Conservation (phyloP, 2,329 filamentous ascomycete genomes). For the Pseudogymnoascus sp. region DNA sequence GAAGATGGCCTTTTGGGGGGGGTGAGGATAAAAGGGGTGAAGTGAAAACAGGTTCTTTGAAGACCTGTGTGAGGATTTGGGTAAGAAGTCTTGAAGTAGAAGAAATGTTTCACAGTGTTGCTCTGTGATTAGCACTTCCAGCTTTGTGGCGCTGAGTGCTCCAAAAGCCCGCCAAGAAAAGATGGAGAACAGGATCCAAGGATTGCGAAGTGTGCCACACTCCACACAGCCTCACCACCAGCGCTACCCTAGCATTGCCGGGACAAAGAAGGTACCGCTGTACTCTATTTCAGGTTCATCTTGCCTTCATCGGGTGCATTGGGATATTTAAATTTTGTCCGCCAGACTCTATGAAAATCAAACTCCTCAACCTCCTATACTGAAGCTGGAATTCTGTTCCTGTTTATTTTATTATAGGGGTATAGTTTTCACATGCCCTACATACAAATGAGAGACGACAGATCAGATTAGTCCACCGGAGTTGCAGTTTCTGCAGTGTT, state of each 20-base stretch:
- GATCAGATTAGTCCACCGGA: neutral
- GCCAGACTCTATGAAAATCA: neutral
- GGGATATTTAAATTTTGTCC: neutral
- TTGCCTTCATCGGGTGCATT: neutral
- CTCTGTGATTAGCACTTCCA: neutral
- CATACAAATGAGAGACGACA: neutral
- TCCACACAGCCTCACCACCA: conserved; percentile 8
- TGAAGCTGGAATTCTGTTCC: neutral
- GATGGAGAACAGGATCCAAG: neutral
- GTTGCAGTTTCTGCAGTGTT: neutral
- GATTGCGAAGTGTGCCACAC: conserved; percentile 6
- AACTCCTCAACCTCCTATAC: neutral
- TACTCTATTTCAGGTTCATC: conserved; percentile 1
- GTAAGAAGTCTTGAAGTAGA: conserved; percentile 7
- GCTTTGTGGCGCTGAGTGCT: neutral
- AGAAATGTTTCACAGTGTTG: conserved; percentile 11
- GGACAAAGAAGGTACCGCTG: neutral
- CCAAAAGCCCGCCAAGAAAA: conserved; percentile 7
- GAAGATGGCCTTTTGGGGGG: neutral
- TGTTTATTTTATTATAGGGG: neutral
- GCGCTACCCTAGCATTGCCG: conserved; percentile 4
- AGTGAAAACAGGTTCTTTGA: neutral
- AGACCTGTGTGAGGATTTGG: conserved; percentile 3
- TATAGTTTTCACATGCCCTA: neutral
- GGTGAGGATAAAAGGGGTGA: neutral